Conservation (phyloP, 2,329 filamentous ascomycete species). For the Alternaria novae-zelandiae region DNA sequence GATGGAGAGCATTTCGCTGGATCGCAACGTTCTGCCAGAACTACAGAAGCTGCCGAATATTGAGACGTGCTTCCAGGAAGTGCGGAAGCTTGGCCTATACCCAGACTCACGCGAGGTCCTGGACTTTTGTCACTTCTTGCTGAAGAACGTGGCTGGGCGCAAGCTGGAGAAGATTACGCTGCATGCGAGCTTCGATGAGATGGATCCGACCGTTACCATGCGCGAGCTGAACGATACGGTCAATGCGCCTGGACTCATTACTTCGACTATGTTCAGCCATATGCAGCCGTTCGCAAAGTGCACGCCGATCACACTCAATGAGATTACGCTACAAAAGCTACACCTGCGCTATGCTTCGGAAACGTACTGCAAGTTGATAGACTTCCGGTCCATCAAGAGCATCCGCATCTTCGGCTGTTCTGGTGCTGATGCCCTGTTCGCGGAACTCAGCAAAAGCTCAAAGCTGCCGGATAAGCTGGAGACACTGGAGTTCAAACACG, state of each 20-base stretch:
- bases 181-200: conserved; percentile 55
- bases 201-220: conserved; percentile 38
- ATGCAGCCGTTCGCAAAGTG: conserved; percentile 56
- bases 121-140: conserved; percentile 51
- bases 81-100: conserved; percentile 55
- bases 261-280: conserved; percentile 54
- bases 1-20: conserved; percentile 56
- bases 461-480: conserved; percentile 54
- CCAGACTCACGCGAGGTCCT: conserved; percentile 55
- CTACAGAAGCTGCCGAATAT: conserved; percentile 52
- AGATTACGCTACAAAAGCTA: conserved; percentile 54
- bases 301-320: conserved; percentile 52
- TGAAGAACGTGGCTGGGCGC: conserved; percentile 48
- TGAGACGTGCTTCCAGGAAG: conserved; percentile 50
- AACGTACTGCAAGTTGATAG: conserved; percentile 56
- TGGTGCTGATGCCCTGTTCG: conserved; percentile 55
- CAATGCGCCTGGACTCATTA: conserved; percentile 55
- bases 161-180: conserved; percentile 55
- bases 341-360: conserved; percentile 56
- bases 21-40: conserved; percentile 50
- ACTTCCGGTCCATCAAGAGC: conserved; percentile 53
- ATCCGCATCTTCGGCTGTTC: conserved; percentile 54
- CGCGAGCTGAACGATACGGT: conserved; percentile 57
- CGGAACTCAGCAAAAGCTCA: conserved; percentile 54
- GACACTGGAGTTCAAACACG: conserved; percentile 55